Evolutionary conservation across 106 monocot genomes (phyloP).

Genomic region (Apostasia ramifera): DNA sequence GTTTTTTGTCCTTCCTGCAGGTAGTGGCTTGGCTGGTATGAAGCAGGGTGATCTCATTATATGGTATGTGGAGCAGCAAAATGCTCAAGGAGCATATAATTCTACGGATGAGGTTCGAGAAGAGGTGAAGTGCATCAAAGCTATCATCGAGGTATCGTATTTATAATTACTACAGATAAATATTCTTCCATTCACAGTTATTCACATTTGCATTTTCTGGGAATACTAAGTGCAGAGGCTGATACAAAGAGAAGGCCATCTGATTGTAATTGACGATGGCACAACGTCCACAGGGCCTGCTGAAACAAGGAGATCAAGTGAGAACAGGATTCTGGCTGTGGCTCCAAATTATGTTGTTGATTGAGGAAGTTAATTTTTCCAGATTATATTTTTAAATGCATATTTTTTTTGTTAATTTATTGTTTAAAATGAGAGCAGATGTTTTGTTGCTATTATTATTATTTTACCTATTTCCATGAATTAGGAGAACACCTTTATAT

Average conservation of each 20-base stretch:
- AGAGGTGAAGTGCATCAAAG: constrained; percentile 84
- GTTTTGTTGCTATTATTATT: too few species aligned
- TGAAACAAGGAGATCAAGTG: constrained; percentile 35
- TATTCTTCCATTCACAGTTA: background rate
- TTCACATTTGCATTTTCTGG: background rate
- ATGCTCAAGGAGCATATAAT: constrained; percentile 49
- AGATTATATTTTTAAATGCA: too few species aligned
- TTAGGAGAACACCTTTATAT: too few species aligned
- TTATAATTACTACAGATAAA: background rate
- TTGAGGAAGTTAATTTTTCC: constrained; percentile 9
- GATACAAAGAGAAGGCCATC: constrained; percentile 92
- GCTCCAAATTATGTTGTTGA: constrained; percentile 92
- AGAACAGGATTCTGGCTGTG: constrained; percentile 76
- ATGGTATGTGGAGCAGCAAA: constrained; percentile 87
- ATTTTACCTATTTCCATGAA: too few species aligned
- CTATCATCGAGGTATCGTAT: constrained; percentile 82
- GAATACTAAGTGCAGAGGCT: constrained; percentile 56
- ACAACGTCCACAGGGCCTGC: constrained; percentile 24
- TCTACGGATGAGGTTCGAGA: constrained; percentile 68
- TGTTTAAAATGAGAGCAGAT: too few species aligned
- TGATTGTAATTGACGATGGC: constrained; percentile 93
- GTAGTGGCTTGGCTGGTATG: constrained; percentile 94
- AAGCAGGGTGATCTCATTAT: constrained; percentile 80
- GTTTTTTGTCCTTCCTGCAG: constrained; percentile 20
- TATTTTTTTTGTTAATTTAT: too few species aligned